Base-by-base conservation (phyloP, 495 filamentous ascomycete species). In the Pyrenula massariospora region DNA sequence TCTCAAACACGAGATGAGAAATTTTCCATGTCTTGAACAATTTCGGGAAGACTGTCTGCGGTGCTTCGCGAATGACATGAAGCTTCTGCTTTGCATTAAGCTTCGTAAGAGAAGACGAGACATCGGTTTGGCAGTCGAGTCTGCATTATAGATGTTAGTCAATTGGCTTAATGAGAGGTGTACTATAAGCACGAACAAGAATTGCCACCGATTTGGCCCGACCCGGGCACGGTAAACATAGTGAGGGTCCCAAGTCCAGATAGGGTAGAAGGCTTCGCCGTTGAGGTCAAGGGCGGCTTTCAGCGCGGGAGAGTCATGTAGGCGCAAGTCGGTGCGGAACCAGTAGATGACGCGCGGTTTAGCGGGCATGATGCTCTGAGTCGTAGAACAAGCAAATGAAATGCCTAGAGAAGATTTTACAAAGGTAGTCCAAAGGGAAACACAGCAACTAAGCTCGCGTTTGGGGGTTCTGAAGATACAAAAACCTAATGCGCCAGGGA, bases 171-270 rank as follows among this genome's bases (percentile, higher is more conserved):
- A n/a, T n/a, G n/a, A n/a, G n/a, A n/a, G n/a, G n/a, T n/a, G n/a
- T n/a, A n/a, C n/a, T n/a, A n/a, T n/a, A 21, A 10, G 25, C 22
- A 52, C 67, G 62, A 62, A 81, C 62, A 87, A 66, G 61, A 80
- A 86, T 55, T 83, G 77, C 79, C 81, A 87, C 61, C 84, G 70
- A 59, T 88, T 88, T 1, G 76, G 69, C 0, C 83, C 84, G 2
- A 81, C 83, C 36, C 84, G 73, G 2, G 83, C 77, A 22, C 72
- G 76, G 59, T 87, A 88, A 53, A 87, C 84, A 66, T 87, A 88
- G 63, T 87, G 83, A 48, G 83, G 83, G 62, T 86, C 83, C 83
- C 85, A 87, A 21, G 80, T 85, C 75, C 81, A 86, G 25, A 87
- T 68, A 5, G 83, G 83, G 65, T 82, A 88, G 8, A 87, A 72